Conservation (phyloP, 2,329 filamentous ascomycete genomes). For the Neodidymelliopsis sp. region DNA sequence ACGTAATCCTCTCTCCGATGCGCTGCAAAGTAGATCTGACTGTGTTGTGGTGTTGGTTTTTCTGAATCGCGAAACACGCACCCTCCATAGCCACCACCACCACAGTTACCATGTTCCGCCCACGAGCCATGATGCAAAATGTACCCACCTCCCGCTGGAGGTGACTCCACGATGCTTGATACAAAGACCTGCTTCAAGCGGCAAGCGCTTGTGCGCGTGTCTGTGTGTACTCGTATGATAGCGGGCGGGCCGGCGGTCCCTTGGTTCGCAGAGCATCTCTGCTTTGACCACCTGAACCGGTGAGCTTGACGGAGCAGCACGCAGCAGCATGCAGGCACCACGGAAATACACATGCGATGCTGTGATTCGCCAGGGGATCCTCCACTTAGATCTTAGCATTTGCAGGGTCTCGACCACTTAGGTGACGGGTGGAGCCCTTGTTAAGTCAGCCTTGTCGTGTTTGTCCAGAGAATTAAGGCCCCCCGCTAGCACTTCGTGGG, state of each 20-base stretch:
- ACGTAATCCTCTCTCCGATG: conserved; percentile 15
- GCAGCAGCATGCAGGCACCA: conserved; percentile 19
- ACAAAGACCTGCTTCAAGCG: conserved; percentile 20
- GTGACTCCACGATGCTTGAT: conserved; percentile 17
- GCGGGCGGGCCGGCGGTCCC: conserved; percentile 18
- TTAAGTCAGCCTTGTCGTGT: conserved; percentile 45
- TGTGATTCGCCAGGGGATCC: conserved; percentile 19
- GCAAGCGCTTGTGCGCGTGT: conserved; percentile 18
- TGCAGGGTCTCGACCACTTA: conserved; percentile 20
- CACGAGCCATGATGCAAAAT: neutral
- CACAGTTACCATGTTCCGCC: conserved; percentile 1
- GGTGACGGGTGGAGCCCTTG: conserved; percentile 7
- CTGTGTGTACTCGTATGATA: conserved; percentile 20
- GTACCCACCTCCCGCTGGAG: conserved; percentile 7
- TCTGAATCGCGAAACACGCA: conserved; percentile 2
- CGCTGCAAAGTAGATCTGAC: conserved; percentile 15
- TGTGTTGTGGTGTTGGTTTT: conserved; percentile 8
- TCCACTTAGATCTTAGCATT: conserved; percentile 12
- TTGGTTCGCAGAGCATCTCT: conserved; percentile 21
- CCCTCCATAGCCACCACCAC: conserved; percentile 12
- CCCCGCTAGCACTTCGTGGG: conserved; percentile 40
- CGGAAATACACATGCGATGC: conserved; percentile 5
- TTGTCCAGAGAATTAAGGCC: conserved; percentile 35
- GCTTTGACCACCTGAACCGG: conserved; percentile 21
- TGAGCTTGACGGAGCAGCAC: conserved; percentile 24